phyloP scores from a whole-genome alignment of 805 yeast species.

The Candida chilensis region DNA sequence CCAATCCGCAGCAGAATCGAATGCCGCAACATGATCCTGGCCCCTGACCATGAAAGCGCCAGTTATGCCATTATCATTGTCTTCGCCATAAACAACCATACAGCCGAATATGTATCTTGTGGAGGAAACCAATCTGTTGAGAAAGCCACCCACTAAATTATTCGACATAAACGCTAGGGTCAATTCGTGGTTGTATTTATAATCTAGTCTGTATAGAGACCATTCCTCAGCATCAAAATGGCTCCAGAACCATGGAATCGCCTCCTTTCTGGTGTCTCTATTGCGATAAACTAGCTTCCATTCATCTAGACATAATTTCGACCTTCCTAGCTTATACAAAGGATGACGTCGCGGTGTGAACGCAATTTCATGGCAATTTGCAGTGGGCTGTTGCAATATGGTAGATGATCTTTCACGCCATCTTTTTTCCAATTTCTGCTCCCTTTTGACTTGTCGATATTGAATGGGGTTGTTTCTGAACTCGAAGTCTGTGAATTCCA shows the following conservation, averaged over 20 bases:
- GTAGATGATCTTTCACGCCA: too few species aligned
- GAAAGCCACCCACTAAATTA: slow-evolving; percentile 97
- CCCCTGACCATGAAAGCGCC: slow-evolving; percentile 97
- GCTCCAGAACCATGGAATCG: slow-evolving; percentile 96
- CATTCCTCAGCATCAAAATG: slow-evolving; percentile 87
- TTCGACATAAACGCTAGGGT: slow-evolving; percentile 97
- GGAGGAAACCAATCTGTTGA: slow-evolving; percentile 88
- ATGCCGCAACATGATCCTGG: slow-evolving; percentile 83
- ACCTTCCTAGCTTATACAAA: slow-evolving; percentile 71
- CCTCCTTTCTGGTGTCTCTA: slow-evolving; percentile 90
- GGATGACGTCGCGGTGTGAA: too few species aligned
- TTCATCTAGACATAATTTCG: slow-evolving; percentile 68
- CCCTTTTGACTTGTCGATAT: slow-evolving; percentile 11
- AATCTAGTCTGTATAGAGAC: slow-evolving; percentile 92
- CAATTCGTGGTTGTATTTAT: slow-evolving; percentile 97
- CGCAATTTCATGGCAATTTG: too few species aligned
- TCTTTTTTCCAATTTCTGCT: slow-evolving; percentile 13
- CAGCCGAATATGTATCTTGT: slow-evolving; percentile 91
- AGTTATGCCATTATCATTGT: slow-evolving; percentile 95
- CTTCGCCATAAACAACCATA: slow-evolving; percentile 94
- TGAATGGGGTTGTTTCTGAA: slow-evolving; percentile 61
- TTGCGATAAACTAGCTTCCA: slow-evolving; percentile 97
- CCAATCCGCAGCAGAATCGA: slow-evolving; percentile 99
- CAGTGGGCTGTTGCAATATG: too few species aligned
- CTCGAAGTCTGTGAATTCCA: slow-evolving; percentile 41